Base-by-base conservation (phyloP, 164 flowering plant genomes). In the Magnolia sinica region DNA sequence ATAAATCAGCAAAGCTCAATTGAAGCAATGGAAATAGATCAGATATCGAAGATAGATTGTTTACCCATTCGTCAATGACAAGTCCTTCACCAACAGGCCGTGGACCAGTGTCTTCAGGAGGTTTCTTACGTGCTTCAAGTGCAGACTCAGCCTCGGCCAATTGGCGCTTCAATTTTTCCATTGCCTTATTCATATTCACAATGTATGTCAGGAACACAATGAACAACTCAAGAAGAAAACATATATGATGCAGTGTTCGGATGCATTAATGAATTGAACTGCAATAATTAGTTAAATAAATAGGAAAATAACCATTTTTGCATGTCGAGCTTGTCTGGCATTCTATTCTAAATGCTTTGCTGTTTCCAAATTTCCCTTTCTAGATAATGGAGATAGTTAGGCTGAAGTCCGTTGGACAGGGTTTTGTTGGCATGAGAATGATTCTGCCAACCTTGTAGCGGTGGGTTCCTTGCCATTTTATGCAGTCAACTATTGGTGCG, bases 81-180 rank as follows among this genome's bases (percentile, higher is more conserved):
- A 92, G 94, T 69, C 96, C 98, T 85, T 95, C 98, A n/a, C 97
- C 99, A 71, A 89, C 89, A 75, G 88, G 85, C 59, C 83, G 84
- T 1, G 92, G 92, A 29, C 97, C 95, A 16, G 88, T 79, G n/a
- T 92, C 95, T 72, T 83, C 88, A 49, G 87, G 95, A 76, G 98
- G 96, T 80, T 92, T 95, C 86, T 93, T 95, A 11, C 91, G 90
- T 11, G 89, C 76, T 80, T 95, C 99, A 20, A 88, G 74, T 45
- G 89, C 96, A 63, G 96, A 93, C 76, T 95, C 99, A 27, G 99
- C 99, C 82, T 95, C 99, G 31, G 97, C 95, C 82, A 95, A 80
- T 72, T 86, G 93, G 10, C 95, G 93, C 64, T 89, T 92, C 77
- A 95, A 81, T 77, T 95, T 95, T 67, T 95, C 98, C 83, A 93